A percentile compares a stretch with the other conserved stretches of the same genome.
Conservation (phyloP, 1,139 yeast genomes). For the Yamadazyma conglobata region DNA sequence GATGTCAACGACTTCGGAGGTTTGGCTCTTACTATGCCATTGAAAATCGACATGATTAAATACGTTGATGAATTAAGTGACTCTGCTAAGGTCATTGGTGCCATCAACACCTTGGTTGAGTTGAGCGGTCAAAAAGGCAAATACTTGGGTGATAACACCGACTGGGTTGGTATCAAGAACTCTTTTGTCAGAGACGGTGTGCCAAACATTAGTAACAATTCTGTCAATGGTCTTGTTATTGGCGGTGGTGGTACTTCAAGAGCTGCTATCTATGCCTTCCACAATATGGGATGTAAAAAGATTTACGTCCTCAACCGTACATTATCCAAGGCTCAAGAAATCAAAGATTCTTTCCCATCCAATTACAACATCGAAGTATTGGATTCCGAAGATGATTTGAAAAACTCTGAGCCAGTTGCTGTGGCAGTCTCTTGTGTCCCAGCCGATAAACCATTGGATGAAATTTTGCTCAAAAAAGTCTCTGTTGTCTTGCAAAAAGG, state of each 20-base stretch:
- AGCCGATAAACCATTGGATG: constrained; percentile 75
- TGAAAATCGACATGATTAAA: constrained; percentile 74
- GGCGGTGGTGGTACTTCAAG: constrained; percentile 99
- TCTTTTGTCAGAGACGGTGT: constrained; percentile 64
- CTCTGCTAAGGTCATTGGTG: constrained; percentile 79
- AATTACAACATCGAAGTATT: constrained; percentile 59
- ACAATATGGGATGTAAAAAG: constrained; percentile 69
- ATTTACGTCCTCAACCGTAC: constrained; percentile 87
- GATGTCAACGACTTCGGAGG: constrained; percentile 67
- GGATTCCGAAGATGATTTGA: constrained; percentile 45
- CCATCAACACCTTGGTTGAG: constrained; percentile 84
- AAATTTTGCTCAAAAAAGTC: constrained; percentile 41
- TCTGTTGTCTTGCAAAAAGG: constrained; percentile 47
- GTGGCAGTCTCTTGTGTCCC: constrained; percentile 86
- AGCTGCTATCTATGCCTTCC: constrained; percentile 89
- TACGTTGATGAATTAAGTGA: constrained; percentile 61
- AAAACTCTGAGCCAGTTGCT: constrained; percentile 44
- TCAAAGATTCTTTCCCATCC: constrained; percentile 59
- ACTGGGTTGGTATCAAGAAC: constrained; percentile 84
- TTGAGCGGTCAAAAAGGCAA: constrained; percentile 42
- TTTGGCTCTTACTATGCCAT: constrained; percentile 86
- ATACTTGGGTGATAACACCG: constrained; percentile 86
- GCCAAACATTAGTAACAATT: constrained; percentile 34
- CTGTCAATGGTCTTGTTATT: constrained; percentile 62
- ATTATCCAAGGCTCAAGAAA: constrained; percentile 54